Evolutionary conservation across 78 protist genomes (phyloP), one percentile per base, ranked within the genome.

Genomic region (Trichosphaerium sp.): DNA sequence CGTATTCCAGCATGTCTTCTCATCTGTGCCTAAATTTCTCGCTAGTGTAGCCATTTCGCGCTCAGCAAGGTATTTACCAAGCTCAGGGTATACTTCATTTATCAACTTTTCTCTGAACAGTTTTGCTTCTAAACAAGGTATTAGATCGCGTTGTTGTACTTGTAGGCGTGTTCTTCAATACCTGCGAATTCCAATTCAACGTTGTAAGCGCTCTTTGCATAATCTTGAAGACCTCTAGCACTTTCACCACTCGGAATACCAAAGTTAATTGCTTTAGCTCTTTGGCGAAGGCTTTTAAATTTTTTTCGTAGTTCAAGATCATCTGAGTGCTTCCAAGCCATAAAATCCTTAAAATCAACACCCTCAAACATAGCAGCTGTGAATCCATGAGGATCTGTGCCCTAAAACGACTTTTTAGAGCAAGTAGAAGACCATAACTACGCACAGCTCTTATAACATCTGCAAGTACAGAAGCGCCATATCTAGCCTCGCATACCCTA

Each of bases 261-360:
- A 5, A 59, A 59, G 65, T 59, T 59, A 42, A 59, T 59, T 11
- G 65, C 35, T 42, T 59, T 59, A 42, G 65, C 65, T 5, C 4
- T 3, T 42, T 59, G 65, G 15, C 65, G 3, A 15, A 29, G 5
- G 2, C 35, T 3, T 11, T 2, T 5, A 42, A 26, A 59, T 5
- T 5, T 3, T 25, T 3, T 4, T 31, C 42, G 3, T 4, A 2
- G 5, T 26, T 3, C 65, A 4, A 23, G 38, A 26, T 4, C 4
- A 4, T 23, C 4, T 11, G 23, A 6, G 25, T 2, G 2, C 65
- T 59, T 59, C 23, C 6, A 42, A 2, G 65, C 65, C 4, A 7
- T 26, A 5, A 59, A 59, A 4, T 29, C 65, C 44, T 3, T 15
- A 15, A 6, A 5, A 26, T 14, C 35, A 35, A 59, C 35, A 5